Base-by-base conservation (phyloP, 768 basidiomycete genomes). In the Boletus huronensis region DNA sequence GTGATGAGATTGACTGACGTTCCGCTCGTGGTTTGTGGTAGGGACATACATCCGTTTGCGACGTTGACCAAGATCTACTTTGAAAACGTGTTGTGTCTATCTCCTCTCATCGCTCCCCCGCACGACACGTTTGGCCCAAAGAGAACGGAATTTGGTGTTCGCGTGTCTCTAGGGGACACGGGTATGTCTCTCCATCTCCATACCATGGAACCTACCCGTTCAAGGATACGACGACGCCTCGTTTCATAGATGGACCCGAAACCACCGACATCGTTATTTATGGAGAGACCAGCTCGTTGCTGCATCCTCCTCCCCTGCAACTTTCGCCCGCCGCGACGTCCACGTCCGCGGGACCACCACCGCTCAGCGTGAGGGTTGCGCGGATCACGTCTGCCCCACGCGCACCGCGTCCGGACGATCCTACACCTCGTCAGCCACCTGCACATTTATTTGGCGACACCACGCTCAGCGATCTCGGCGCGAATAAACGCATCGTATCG, bases 361-460 rank as follows among this genome's bases (percentile, higher is more conserved):
- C 61, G 0, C 58, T 80, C 5, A 60, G 52, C 0, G 64, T 87
- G 21, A 71, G 74, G 17, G 87, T 87, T 7, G 85, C 82, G 0
- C 81, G 84, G 38, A 77, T 88, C 55, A 74, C 77, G 9, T 65
- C 79, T 61, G 64, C 68, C 16, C 73, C 77, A 43, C 75, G 61
- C 2, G 56, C 64, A 0, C 85, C 85, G 5, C 76, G 89, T 34
- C 89, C 89, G 0, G 89, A 91, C 57, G 89, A 91, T 56, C 89
- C 88, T 0, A 88, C 84, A 6, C 89, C 89, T 8, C 85, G 89
- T 17, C 75, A 78, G 28, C 87, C 88, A 0, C 85, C 87, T 4
- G 57, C 61, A 7, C 52, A 74, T 42, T 58, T 72, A 23, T 29
- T 54, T 9, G 58, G 35, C 25, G 31, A 5, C 2, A 54, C 53